These are phyloP conservation scores for Lunasporangiospora selenospora DNA, from an alignment of 192 early-diverging fungal genomes.

Conservation along the genomic window DNA sequence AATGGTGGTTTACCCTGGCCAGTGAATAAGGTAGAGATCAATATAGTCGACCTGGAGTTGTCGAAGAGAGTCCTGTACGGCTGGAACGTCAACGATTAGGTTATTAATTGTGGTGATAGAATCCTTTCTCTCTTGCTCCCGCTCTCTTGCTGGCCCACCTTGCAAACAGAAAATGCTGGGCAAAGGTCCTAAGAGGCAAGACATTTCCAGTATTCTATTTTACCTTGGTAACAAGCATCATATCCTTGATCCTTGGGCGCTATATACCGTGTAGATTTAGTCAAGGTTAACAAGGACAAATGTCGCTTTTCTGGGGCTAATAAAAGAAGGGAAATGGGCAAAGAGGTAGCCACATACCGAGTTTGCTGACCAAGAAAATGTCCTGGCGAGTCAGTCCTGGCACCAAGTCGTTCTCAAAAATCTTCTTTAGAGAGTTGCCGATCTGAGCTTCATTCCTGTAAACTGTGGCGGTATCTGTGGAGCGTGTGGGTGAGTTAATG, in stretches of 20 bases:
- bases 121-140: too few species aligned
- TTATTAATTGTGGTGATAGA: neutral
- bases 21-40: constrained; percentile 80
- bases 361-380: constrained; percentile 75
- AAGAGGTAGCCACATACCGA: constrained; percentile 39
- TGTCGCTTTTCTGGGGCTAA: neutral
- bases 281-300: neutral
- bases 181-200: neutral
- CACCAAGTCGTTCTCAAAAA: constrained; percentile 51
- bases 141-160: neutral
- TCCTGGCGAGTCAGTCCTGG: constrained; percentile 60
- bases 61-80: constrained; percentile 60
- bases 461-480: constrained; percentile 67
- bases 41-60: constrained; percentile 71
- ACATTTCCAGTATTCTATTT: neutral
- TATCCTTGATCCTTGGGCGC: constrained; percentile 76
- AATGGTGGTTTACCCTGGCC: constrained; percentile 82
- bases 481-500: neutral
- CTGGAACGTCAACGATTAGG: constrained; percentile 17
- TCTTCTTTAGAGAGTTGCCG: constrained; percentile 56
- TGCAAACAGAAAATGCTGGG: neutral
- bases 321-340: neutral
- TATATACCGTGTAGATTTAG: constrained; percentile 1
- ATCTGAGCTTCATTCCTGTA: constrained; percentile 70
- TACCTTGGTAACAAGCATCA: constrained; percentile 61